These are phyloP conservation scores for Vaccinium macrocarpon DNA, from an alignment of 148 eudicot species.

Conservation along the genomic window DNA sequence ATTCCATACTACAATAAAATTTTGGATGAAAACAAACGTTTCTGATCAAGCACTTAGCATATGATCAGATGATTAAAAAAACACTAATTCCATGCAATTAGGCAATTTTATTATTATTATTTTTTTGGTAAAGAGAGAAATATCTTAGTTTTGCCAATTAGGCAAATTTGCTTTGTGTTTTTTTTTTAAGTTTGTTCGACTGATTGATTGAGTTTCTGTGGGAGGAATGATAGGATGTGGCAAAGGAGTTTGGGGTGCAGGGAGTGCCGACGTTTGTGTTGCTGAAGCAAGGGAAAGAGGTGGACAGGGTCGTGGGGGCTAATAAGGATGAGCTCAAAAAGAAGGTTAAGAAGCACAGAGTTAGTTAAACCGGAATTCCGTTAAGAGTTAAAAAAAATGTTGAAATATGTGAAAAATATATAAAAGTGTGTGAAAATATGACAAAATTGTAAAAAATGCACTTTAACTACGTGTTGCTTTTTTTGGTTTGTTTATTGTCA, in stretches of 20 bases:
- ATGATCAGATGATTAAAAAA: background rate
- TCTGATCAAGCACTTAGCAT: no score
- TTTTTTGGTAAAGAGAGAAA: background rate
- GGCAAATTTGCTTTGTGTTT: background rate
- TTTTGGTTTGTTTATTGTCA: no score
- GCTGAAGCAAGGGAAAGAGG: constrained; percentile 65
- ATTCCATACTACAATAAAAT: background rate
- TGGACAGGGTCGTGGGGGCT: constrained; percentile 77
- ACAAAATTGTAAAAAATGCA: no score
- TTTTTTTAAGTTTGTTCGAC: background rate
- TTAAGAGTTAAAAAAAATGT: no score
- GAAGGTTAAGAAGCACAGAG: constrained; percentile 58
- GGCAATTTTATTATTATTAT: background rate
- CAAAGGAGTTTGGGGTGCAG: constrained; percentile 66
- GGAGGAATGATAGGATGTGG: constrained; percentile 54
- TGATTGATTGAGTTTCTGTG: background rate
- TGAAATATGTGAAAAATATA: no score
- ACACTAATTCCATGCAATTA: no score
- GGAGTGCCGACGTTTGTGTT: constrained; percentile 88
- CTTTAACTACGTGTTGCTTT: no score
- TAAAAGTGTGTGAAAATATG: no score
- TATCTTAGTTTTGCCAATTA: no score
- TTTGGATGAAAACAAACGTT: background rate
- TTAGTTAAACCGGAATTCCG: constrained; percentile 34
- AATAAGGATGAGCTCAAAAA: constrained; percentile 82